Base-by-base conservation (phyloP, 495 filamentous ascomycete genomes). In the Penicillium argentinense region DNA sequence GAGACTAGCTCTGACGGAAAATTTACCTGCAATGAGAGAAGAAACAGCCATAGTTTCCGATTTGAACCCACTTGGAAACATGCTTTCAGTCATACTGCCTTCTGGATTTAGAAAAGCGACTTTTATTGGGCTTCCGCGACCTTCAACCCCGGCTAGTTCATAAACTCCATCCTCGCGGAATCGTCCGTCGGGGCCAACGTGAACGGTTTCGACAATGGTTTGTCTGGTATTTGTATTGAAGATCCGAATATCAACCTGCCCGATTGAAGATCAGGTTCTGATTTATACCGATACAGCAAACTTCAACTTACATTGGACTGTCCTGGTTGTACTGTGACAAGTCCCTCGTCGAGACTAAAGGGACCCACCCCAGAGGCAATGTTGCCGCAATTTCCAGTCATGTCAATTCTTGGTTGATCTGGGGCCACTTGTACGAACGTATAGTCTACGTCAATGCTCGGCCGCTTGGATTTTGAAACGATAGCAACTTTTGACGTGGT, bases 361-460 rank as follows among this genome's bases (percentile, higher is more conserved):
- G 64, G 64, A 0, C 58, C 69, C 0, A 71, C 60, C 0, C 67
- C 69, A 21, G 67, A 57, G 2, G 59, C 59, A 29, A 73, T 71
- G 42, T 71, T 73, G 1, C 68, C 69, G 44, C 69, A 73, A 17
- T 65, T 73, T 6, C 68, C 69, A n/a, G 64, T 62, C 48, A 67
- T 54, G 39, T 73, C 67, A 6, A 69, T 39, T n/a, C 54, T 58
- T 2, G 53, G 54, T 13, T 58, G 50, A 17, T 60, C 63, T 1
- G 62, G 57, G 1, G 59, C 58, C 7, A 67, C 55, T 39, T 72
- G 69, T 9, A 63, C 39, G 51, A 72, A 72, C 0, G 66, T 72
- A 38, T 69, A 72, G 2, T 72, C 67, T 28, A 71, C 56, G 34
- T 72, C 69, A 24, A 61, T 46, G 1, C 53, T 48, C 0, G 62